These are phyloP conservation scores for Ustilago crameri DNA, from an alignment of 1,284 basidiomycete genomes.

Conservation along the genomic window DNA sequence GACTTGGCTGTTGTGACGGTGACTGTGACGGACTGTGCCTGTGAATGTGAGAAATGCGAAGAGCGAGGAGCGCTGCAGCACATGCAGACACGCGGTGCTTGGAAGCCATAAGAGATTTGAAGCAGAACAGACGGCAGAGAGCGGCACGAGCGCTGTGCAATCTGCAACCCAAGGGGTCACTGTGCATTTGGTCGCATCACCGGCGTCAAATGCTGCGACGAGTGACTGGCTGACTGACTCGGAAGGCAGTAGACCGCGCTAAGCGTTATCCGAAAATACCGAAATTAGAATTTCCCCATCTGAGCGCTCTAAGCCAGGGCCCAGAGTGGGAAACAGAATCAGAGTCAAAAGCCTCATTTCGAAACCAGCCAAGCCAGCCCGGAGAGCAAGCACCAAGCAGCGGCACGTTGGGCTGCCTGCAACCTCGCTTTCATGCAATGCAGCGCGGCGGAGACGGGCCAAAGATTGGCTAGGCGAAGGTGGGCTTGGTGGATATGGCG, in stretches of 20 bases:
- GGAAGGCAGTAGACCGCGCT: not conserved
- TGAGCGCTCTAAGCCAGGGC: not conserved
- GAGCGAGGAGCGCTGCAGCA: not conserved
- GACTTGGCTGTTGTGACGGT: not conserved
- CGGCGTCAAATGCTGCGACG: not conserved
- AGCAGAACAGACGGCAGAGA: too few relatives aligned
- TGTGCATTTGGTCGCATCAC: not conserved
- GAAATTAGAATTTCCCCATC: not conserved
- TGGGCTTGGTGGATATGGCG: not conserved
- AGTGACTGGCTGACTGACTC: not conserved
- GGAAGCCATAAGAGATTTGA: not conserved
- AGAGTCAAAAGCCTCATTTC: too few relatives aligned
- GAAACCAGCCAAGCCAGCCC: too few relatives aligned
- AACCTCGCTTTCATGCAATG: slow-evolving; percentile 1
- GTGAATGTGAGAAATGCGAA: not conserved
- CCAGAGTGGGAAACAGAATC: too few relatives aligned
- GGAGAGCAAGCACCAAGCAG: too few relatives aligned
- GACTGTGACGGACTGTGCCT: too few relatives aligned
- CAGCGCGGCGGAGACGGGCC: slow-evolving; percentile 1
- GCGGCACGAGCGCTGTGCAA: slow-evolving; percentile 1
- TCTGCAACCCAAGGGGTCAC: slow-evolving; percentile 2
- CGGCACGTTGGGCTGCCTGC: not conserved
- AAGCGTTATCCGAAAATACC: not conserved
- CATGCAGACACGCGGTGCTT: slow-evolving; percentile 4
- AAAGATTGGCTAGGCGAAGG: not conserved